These are phyloP conservation scores for Paraglomus occultum DNA, from an alignment of 192 early-diverging fungal species.

Conservation along the genomic window DNA sequence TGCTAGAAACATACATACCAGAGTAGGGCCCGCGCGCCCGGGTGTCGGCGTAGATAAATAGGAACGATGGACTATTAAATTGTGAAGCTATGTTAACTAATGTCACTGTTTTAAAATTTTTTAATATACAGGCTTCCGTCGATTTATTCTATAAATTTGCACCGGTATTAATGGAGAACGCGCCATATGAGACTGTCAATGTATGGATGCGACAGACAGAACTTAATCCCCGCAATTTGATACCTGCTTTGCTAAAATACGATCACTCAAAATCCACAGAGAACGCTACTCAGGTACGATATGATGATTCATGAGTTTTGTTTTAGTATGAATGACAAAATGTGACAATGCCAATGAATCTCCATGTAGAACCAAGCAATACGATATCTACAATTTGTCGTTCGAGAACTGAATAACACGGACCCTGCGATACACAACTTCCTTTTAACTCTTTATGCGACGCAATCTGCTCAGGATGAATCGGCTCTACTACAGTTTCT, in stretches of 20 bases:
- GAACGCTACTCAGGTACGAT: slow-evolving; percentile 35
- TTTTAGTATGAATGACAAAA: neutral
- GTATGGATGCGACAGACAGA: slow-evolving; percentile 83
- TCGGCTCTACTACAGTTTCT: slow-evolving; percentile 75
- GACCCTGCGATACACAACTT: slow-evolving; percentile 95
- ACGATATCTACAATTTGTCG: slow-evolving; percentile 83
- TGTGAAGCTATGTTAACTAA: no score
- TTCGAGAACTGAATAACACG: slow-evolving; percentile 69
- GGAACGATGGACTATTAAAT: neutral
- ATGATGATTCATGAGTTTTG: neutral
- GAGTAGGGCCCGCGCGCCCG: no score
- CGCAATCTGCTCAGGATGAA: slow-evolving; percentile 65
- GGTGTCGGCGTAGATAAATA: no score
- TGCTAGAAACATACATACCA: no score
- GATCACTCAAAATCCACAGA: slow-evolving; percentile 48
- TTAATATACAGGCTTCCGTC: slow-evolving; percentile 52
- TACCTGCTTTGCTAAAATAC: slow-evolving; percentile 87
- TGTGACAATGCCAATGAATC: slow-evolving; percentile 30
- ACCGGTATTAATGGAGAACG: slow-evolving; percentile 78
- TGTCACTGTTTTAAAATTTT: neutral
- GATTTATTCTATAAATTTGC: slow-evolving; percentile 90
- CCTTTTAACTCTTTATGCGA: slow-evolving; percentile 75
- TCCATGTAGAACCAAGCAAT: slow-evolving; percentile 76
- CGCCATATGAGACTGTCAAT: slow-evolving; percentile 82
- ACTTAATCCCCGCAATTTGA: slow-evolving; percentile 77